These are phyloP conservation scores for Dactylellina cionopaga DNA, from an alignment of 2,329 filamentous ascomycete genomes.

Conservation along the genomic window DNA sequence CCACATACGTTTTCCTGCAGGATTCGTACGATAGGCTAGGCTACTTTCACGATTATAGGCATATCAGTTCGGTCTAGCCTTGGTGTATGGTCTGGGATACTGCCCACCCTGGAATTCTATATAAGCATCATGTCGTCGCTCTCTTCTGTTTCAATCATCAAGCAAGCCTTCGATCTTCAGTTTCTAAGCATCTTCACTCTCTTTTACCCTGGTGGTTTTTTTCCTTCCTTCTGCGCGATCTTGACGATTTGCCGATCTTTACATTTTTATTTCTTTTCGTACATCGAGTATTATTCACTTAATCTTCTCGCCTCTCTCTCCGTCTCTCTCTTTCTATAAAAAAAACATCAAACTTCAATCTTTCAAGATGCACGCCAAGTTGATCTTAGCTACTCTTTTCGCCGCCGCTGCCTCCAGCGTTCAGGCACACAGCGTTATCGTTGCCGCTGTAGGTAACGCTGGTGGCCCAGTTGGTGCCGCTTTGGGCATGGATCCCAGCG, in stretches of 20 bases:
- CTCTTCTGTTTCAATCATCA: constrained; percentile 37
- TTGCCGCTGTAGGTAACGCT: constrained; percentile 22
- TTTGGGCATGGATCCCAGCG: constrained; percentile 12
- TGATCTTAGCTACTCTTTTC: constrained; percentile 19
- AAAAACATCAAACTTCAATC: not conserved
- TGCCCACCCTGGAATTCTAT: not conserved
- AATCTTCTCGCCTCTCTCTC: constrained; percentile 7
- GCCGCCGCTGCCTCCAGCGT: constrained; percentile 4
- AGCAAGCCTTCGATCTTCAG: constrained; percentile 51
- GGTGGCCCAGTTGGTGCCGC: constrained; percentile 30
- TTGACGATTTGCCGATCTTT: constrained; percentile 20
- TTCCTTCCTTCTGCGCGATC: constrained; percentile 5
- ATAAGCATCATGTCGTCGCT: constrained; percentile 11
- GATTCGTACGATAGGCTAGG: not conserved
- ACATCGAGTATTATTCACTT: constrained; percentile 8
- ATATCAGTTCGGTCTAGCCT: too few relatives aligned
- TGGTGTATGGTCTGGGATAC: not conserved
- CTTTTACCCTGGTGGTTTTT: constrained; percentile 26
- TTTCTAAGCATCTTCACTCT: constrained; percentile 26
- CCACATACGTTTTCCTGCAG: not conserved
- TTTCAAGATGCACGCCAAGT: constrained; percentile 41
- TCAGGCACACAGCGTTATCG: constrained; percentile 27
- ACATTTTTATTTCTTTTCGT: not conserved
- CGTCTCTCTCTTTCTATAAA: not conserved
- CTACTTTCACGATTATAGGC: too few relatives aligned